Evolutionary conservation across 2,329 filamentous ascomycete genomes (phyloP).

Genomic region (Colletotrichum sp.): DNA sequence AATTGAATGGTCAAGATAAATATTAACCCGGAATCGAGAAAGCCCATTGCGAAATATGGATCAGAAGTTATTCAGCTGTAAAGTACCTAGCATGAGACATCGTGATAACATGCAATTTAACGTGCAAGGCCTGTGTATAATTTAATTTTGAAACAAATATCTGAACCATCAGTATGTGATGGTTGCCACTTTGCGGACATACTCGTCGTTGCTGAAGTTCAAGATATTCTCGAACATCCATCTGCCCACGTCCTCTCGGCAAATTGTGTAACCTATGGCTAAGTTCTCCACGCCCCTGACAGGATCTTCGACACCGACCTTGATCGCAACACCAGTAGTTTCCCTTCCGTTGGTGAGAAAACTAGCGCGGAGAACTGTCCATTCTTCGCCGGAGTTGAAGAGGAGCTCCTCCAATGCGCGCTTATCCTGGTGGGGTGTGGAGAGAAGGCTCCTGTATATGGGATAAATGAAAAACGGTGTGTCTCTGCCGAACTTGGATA

Average conservation of each 20-base stretch:
- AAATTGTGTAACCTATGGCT: constrained; percentile 45
- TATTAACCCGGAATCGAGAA: background rate
- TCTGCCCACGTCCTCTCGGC: constrained; percentile 42
- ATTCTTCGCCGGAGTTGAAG: constrained; percentile 27
- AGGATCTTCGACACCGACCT: constrained; percentile 36
- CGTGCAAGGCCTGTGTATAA: background rate
- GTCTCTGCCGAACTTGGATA: constrained; percentile 40
- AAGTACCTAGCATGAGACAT: background rate
- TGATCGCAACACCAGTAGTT: constrained; percentile 25
- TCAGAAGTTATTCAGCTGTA: background rate
- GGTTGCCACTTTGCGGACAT: constrained; percentile 31
- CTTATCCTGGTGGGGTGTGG: constrained; percentile 47
- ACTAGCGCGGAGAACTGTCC: constrained; percentile 35
- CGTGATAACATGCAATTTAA: background rate
- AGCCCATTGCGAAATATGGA: background rate
- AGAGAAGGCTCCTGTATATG: constrained; percentile 42
- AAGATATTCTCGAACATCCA: constrained; percentile 45
- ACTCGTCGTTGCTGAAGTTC: constrained; percentile 20
- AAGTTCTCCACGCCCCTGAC: constrained; percentile 33
- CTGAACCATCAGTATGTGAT: constrained; percentile 24
- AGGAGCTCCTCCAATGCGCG: constrained; percentile 44
- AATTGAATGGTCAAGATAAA: background rate
- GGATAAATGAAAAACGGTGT: constrained; percentile 42
- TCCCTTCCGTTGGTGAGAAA: constrained; percentile 30
- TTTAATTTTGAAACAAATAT: background rate